Base-by-base conservation (phyloP, 129 eudicot genomes). In the Arctium minus region DNA sequence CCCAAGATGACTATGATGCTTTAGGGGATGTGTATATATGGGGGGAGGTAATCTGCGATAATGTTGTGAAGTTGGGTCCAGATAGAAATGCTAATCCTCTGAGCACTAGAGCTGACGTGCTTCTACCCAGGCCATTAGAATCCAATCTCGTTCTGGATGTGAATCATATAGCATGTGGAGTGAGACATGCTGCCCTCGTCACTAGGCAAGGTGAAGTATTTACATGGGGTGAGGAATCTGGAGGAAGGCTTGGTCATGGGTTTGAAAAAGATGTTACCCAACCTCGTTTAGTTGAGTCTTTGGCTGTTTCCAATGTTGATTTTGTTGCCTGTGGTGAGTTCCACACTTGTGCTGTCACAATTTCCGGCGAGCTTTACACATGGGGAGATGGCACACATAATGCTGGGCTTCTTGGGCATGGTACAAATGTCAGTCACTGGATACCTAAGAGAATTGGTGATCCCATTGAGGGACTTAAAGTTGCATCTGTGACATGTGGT, bases 171-270 rank as follows among this genome's bases (percentile, higher is more conserved):
- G 92, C 99, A 15, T 96, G 99, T 82, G 99, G 99, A 81, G 98
- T 96, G 56, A 85, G 89, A 77, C 99, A 96, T 70, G 98, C 98
- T 64, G 95, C 98, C 74, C 83, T 96, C 7, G 99, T 93, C 84
- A 96, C 98, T 32, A 81, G 95, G 81, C 98, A 91, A 82, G 99
- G 99, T 12, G 99, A 96, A 78, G 87, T 92, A 39, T 96, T 96
- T 76, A 96, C 94, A 42, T 96, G 99, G 99, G 99, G 99, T 13
- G 98, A 91, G 73, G 98, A 96, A 85, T 93, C 99, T n/a, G 99
- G 99, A 8, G 99, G 99, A 4, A 84, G 99, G 74, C 98, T 96
- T 30, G 99, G 99, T 69, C 98, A 96, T 67, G 99, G 99, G 74
- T 90, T 93, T 53, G 88, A 91, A 50, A 90, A 89, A 81, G 99